A percentile compares a stretch with the other conserved stretches of the same genome.
Evolutionary conservation across 331 rosid genomes (phyloP).

Genomic region (Quercus tomentella): DNA sequence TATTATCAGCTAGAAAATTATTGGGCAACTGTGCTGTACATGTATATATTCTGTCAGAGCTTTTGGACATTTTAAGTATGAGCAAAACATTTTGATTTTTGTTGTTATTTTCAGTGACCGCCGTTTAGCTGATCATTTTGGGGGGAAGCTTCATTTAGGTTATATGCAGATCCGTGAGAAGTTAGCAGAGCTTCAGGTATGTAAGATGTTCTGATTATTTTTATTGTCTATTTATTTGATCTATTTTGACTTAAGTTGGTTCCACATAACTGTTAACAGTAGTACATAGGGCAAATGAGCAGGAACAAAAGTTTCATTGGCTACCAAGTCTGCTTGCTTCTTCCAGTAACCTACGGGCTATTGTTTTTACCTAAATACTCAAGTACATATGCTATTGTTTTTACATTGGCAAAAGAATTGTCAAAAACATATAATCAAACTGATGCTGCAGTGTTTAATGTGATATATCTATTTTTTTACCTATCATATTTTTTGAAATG

Average conservation of each 20-base stretch:
- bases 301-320: slow-evolving; percentile 7
- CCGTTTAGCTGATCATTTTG: slow-evolving; percentile 98
- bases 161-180: slow-evolving; percentile 99
- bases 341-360: background rate
- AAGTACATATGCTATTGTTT: background rate
- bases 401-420: background rate
- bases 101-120: slow-evolving; percentile 81
- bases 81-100: slow-evolving; percentile 28
- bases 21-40: slow-evolving; percentile 43
- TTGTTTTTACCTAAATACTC: slow-evolving; percentile 1
- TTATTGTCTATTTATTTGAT: slow-evolving; percentile 1
- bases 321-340: slow-evolving; percentile 1
- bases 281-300: background rate
- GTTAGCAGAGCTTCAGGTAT: slow-evolving; percentile 90
- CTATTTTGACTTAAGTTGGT: slow-evolving; percentile 1
- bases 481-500: slow-evolving; percentile 4
- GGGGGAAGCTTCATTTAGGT: slow-evolving; percentile 99
- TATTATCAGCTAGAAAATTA: slow-evolving; percentile 57
- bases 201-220: slow-evolving; percentile 10
- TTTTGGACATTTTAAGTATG: slow-evolving; percentile 20
- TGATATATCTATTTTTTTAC: background rate
- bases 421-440: background rate
- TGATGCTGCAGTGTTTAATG: background rate
- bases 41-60: slow-evolving; percentile 16
- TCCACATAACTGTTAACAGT: background rate